Evolutionary conservation across 495 filamentous ascomycete species (phyloP), one percentile per base, ranked within the genome.

Genomic region (Lasiosphaeria miniovina): DNA sequence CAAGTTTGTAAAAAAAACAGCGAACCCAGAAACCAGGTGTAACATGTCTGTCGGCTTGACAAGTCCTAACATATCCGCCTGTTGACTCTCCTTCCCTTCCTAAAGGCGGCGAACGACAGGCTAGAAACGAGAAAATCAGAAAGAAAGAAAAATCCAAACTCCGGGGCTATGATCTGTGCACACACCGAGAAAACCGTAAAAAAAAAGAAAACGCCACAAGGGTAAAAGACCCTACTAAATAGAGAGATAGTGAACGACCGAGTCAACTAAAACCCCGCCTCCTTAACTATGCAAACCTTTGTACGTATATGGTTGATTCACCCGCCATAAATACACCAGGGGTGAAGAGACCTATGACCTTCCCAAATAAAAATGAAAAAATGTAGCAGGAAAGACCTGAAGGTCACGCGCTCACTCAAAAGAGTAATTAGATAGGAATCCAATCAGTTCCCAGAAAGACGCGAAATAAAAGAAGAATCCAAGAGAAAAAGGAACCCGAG

Each of bases 201-300:
- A 36, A 57, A 52, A 52, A 60, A 52, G 60, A 36, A 24, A 45
- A 53, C 40, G 38, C 40, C 40, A 45, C 10, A 45, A n/a, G 40
- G n/a, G 40, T 45, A 45, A 45, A 45, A 24, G 24, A 24, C 24
- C 24, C 24, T 24, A n/a, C 43, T 46, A 46, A 46, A 51, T 35
- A 51, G 32, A 49, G 24, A 24, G 24, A 24, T 24, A 51, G 32
- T 14, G 52, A 46, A 46, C 49, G 58, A 61, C 52, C 14, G 52
- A 55, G 41, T 61, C 52, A 45, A 55, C 52, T 61, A 51, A 40
- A 55, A 40, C 52, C 52, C 38, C 41, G 15, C 52, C 41, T 33
- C 55, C 7, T 33, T 61, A 54, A 14, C 36, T 36, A 57, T 52
- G 46, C 33, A 61, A 45, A 36, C 6, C 35, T 41, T 10, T 52